Conservation (phyloP, 768 basidiomycete genomes). For the Mycena filopes region DNA sequence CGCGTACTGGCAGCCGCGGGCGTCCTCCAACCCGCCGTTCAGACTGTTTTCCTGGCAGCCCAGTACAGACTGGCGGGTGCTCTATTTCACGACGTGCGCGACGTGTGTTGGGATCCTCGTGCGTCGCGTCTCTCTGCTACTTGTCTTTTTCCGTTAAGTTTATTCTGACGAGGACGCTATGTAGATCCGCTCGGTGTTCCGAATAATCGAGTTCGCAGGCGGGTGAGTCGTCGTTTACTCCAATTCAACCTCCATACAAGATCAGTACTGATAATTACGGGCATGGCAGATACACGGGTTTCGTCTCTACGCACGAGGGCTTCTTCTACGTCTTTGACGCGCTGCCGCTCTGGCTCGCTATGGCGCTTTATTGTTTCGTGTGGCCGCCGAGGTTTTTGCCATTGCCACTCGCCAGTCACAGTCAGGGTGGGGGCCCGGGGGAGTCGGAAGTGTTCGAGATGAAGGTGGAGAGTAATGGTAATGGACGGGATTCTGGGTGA, state of each 20-base stretch:
- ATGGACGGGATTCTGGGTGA: too few relatives aligned
- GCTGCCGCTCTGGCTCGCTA: constrained; percentile 24
- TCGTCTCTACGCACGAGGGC: constrained; percentile 11
- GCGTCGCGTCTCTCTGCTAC: constrained; percentile 30
- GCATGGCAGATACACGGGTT: constrained; percentile 44
- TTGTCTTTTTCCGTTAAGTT: too few relatives aligned
- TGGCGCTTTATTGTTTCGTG: constrained; percentile 22
- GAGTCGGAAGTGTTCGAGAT: too few relatives aligned
- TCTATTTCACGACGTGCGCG: constrained; percentile 49
- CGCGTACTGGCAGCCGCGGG: background rate
- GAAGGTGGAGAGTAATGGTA: too few relatives aligned
- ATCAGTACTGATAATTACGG: too few relatives aligned
- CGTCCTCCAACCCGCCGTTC: background rate
- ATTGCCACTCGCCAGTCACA: too few relatives aligned
- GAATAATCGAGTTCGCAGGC: constrained; percentile 56
- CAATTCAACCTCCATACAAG: background rate
- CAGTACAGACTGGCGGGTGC: constrained; percentile 56
- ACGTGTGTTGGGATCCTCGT: constrained; percentile 62
- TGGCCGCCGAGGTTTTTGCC: constrained; percentile 23
- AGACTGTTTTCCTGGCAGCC: background rate
- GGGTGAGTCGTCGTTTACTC: constrained; percentile 43
- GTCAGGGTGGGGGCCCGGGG: too few relatives aligned
- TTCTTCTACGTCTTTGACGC: constrained; percentile 23
- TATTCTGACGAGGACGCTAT: too few relatives aligned
- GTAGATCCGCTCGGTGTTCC: constrained; percentile 65